Conservation (phyloP, 73 alveolate genomes). For the Tetrahymena borealis region DNA sequence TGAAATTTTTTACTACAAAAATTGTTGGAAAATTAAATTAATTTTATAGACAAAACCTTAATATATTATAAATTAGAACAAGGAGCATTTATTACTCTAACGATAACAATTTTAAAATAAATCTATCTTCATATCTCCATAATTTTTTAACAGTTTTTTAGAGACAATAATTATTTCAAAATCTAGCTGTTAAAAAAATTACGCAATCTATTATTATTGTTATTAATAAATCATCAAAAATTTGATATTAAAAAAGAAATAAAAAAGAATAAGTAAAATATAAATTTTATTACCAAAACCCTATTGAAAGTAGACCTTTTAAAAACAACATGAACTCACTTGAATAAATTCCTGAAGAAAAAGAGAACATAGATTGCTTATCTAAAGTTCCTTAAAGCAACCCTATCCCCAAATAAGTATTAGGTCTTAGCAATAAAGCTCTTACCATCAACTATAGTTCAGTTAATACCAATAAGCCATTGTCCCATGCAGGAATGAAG, state of each 20-base stretch:
- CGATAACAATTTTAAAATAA: no score
- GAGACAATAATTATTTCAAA: neutral
- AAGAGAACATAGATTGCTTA: neutral
- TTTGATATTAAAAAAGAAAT: neutral
- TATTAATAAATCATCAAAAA: neutral
- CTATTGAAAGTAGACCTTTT: neutral
- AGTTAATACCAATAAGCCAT: neutral
- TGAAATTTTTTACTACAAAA: no score
- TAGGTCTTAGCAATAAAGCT: neutral
- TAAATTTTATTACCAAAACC: neutral
- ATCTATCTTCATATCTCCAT: neutral
- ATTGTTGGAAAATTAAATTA: no score
- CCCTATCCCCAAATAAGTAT: neutral
- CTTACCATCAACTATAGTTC: neutral
- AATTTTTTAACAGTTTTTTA: neutral
- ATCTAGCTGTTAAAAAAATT: neutral
- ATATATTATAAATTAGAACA: no score
- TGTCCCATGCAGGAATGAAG: neutral
- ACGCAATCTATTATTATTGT: neutral
- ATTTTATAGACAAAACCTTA: no score
- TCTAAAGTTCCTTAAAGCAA: neutral
- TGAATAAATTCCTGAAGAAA: neutral
- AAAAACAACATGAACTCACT: neutral
- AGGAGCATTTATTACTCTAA: no score
- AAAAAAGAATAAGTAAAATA: neutral